Evolutionary conservation across 257 asterid species (phyloP).

Genomic region (Lavandula angustifolia): DNA sequence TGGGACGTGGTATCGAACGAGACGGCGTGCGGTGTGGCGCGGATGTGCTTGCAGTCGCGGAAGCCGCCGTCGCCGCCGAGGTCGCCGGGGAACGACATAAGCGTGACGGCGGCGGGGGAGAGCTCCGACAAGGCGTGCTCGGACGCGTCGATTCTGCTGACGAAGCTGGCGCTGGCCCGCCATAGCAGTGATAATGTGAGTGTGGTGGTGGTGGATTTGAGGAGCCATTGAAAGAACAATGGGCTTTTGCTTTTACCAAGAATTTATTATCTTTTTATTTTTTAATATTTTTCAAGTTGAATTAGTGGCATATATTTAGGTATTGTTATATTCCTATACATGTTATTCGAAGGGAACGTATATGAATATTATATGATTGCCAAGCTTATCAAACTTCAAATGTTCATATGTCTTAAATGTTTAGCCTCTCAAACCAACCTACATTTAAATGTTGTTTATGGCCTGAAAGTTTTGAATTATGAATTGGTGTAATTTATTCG

Average conservation of each 20-base stretch:
- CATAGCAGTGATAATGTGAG: constrained; percentile 83
- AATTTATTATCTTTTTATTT: not conserved
- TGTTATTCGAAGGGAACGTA: not conserved
- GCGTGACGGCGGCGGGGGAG: constrained; percentile 49
- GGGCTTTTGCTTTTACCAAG: not conserved
- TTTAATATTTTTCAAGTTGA: not conserved
- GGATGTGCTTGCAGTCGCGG: constrained; percentile 69
- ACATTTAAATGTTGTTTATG: no score
- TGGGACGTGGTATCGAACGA: constrained; percentile 95
- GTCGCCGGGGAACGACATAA: constrained; percentile 51
- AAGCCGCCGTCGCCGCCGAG: constrained; percentile 52
- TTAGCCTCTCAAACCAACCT: no score
- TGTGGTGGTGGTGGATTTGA: constrained; percentile 80
- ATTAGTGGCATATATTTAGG: constrained; percentile 31
- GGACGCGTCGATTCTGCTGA: constrained; percentile 91
- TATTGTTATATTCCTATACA: constrained; percentile 11
- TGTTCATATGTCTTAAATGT: no score
- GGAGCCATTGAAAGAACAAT: constrained; percentile 30
- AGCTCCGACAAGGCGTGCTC: constrained; percentile 80
- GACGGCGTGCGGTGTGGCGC: constrained; percentile 93
- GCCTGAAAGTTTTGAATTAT: no score
- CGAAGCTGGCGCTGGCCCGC: constrained; percentile 87
- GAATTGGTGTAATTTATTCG: no score
- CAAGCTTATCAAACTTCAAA: not conserved
- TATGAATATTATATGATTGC: constrained; percentile 6